Conservation (phyloP, 257 asterid species). For the Asclepias syriaca region DNA sequence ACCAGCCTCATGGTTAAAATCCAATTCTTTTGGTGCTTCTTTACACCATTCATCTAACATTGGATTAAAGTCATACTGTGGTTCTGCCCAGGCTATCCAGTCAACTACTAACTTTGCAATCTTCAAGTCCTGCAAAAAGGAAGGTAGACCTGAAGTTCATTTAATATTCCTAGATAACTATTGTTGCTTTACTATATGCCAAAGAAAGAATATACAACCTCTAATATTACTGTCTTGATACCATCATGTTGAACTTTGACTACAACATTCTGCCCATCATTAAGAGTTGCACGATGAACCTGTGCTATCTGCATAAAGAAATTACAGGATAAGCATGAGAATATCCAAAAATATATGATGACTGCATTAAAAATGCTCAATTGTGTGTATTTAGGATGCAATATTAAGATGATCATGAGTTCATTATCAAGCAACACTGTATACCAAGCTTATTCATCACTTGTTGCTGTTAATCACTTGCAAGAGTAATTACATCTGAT, state of each 20-base stretch:
- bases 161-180: conserved; percentile 1
- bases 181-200: background rate
- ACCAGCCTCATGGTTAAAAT: conserved; percentile 93
- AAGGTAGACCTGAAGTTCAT: conserved; percentile 9
- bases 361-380: background rate
- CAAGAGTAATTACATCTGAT: background rate
- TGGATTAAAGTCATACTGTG: conserved; percentile 87
- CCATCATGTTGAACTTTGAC: conserved; percentile 97
- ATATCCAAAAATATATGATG: background rate
- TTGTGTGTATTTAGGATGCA: background rate
- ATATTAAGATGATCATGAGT: background rate
- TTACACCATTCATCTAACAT: conserved; percentile 99
- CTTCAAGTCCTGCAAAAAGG: conserved; percentile 66
- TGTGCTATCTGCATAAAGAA: conserved; percentile 72
- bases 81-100: conserved; percentile 99
- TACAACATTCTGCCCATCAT: conserved; percentile 74
- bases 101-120: conserved; percentile 90
- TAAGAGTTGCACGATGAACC: conserved; percentile 93
- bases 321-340: background rate
- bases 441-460: background rate
- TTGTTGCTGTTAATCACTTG: background rate
- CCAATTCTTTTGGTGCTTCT: conserved; percentile 96
- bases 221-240: conserved; percentile 76
- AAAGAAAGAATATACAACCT: conserved; percentile 38
- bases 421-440: background rate